phyloP scores from a whole-genome alignment of 1,284 basidiomycete genomes.

The Pseudozyma tsukubaensis region DNA sequence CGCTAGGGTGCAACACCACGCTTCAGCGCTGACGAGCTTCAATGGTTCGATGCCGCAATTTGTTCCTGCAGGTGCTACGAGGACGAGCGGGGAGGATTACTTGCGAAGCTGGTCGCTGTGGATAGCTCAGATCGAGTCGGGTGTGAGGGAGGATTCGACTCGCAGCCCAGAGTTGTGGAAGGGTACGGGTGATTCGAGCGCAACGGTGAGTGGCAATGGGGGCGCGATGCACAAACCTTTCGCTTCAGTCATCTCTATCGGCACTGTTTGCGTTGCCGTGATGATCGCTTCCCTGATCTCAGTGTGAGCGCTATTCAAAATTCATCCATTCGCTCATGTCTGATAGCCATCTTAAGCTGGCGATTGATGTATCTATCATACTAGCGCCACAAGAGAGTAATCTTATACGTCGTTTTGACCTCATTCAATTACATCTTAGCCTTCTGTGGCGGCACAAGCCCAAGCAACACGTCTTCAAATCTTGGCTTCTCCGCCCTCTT shows the following conservation, averaged over 20 bases:
- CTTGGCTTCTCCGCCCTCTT: conserved; percentile 22
- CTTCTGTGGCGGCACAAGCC: conserved; percentile 22
- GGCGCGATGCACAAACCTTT: background rate
- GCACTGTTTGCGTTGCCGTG: background rate
- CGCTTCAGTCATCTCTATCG: background rate
- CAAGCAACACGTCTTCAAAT: conserved; percentile 28
- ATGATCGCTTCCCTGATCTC: background rate
- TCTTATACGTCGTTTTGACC: background rate
- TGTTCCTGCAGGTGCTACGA: conserved; percentile 21
- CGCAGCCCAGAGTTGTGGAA: conserved; percentile 43
- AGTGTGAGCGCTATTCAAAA: background rate
- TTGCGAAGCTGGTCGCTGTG: conserved; percentile 41
- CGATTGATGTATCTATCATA: no score
- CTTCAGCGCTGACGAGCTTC: background rate
- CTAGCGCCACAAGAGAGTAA: no score
- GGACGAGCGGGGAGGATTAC: conserved; percentile 24
- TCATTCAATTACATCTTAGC: conserved; percentile 23
- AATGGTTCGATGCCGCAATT: conserved; percentile 18
- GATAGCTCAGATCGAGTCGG: conserved; percentile 37
- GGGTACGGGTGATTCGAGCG: conserved; percentile 2
- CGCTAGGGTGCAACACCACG: conserved; percentile 31
- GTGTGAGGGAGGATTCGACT: conserved; percentile 19
- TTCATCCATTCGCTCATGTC: no score
- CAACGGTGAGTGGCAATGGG: background rate
- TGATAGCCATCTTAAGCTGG: no score